Evolutionary conservation across 495 filamentous ascomycete genomes (phyloP).

Genomic region (Endocarpon pusillum): DNA sequence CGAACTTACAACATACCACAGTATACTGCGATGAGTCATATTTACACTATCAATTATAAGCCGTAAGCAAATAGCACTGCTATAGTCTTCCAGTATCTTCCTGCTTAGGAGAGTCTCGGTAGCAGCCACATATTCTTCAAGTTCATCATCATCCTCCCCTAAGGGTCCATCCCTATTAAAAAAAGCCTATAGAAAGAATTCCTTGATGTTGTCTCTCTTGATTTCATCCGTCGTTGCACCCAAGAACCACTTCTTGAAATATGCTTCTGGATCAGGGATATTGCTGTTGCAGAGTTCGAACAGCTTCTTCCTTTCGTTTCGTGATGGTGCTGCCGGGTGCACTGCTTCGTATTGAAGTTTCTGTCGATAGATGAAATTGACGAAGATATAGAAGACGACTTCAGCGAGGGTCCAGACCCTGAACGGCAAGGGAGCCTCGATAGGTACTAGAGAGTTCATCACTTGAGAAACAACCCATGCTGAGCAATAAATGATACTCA

Average conservation of each 20-base stretch:
- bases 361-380: conserved; percentile 35
- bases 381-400: conserved; percentile 31
- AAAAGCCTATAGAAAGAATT: conserved; percentile 49
- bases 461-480: conserved; percentile 21
- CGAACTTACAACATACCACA: conserved; percentile 41
- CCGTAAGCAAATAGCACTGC: conserved; percentile 34
- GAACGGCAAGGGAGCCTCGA: conserved; percentile 11
- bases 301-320: conserved; percentile 25
- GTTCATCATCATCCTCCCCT: conserved; percentile 31
- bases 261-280: conserved; percentile 35
- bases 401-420: conserved; percentile 26
- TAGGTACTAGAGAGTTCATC: conserved; percentile 9
- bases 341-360: conserved; percentile 31
- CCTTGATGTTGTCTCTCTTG: conserved; percentile 44
- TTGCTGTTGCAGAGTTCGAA: conserved; percentile 37
- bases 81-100: conserved; percentile 30
- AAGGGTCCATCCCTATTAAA: conserved; percentile 22
- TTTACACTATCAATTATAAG: conserved; percentile 47
- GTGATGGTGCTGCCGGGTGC: conserved; percentile 31
- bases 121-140: conserved; percentile 34
- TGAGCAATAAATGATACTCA: conserved; percentile 31
- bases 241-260: conserved; percentile 46
- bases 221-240: conserved; percentile 40
- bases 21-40: conserved; percentile 40
- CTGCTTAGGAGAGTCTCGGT: conserved; percentile 32